Percentiles rank a stretch among this genome's conserved stretches.
These are phyloP conservation scores for Penicillium sp. DNA, from an alignment of 2,329 filamentous ascomycete species.

Conservation along the genomic window DNA sequence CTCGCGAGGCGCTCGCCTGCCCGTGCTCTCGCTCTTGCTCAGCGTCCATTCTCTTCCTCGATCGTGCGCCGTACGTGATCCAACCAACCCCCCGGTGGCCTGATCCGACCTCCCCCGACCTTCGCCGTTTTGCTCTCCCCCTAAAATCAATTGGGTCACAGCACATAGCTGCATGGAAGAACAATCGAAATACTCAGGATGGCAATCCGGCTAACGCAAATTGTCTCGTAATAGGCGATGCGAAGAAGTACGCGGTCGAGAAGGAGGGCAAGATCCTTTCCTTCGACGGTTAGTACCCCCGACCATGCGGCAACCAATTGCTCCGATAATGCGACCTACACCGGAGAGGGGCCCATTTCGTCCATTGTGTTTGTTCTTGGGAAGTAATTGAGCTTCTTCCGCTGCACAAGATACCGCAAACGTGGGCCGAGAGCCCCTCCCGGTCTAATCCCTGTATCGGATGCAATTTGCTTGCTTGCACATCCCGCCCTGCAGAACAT, in stretches of 20 bases:
- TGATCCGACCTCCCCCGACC: conserved; percentile 28
- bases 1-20: conserved; percentile 49
- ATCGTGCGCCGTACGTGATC: conserved; percentile 49
- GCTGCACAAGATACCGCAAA: conserved; percentile 10
- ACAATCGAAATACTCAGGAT: not conserved
- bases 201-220: conserved; percentile 26
- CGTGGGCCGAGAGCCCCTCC: conserved; percentile 16
- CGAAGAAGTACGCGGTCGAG: conserved; percentile 44
- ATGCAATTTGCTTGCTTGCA: conserved; percentile 3
- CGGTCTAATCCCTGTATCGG: conserved; percentile 4
- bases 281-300: conserved; percentile 45
- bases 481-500: not conserved
- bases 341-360: not conserved
- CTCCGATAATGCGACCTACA: conserved; percentile 10
- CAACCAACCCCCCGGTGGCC: conserved; percentile 20
- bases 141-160: conserved; percentile 25
- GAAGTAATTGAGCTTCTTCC: conserved; percentile 9
- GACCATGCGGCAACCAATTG: conserved; percentile 16
- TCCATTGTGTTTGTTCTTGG: not conserved
- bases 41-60: conserved; percentile 49
- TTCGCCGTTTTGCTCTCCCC: conserved; percentile 16
- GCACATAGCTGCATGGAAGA: not conserved
- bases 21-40: conserved; percentile 40
- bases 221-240: conserved; percentile 31
- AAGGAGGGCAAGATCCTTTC: conserved; percentile 46